phyloP scores from a whole-genome alignment of 2,329 filamentous ascomycete genomes.

The Didymella keratinophila region DNA sequence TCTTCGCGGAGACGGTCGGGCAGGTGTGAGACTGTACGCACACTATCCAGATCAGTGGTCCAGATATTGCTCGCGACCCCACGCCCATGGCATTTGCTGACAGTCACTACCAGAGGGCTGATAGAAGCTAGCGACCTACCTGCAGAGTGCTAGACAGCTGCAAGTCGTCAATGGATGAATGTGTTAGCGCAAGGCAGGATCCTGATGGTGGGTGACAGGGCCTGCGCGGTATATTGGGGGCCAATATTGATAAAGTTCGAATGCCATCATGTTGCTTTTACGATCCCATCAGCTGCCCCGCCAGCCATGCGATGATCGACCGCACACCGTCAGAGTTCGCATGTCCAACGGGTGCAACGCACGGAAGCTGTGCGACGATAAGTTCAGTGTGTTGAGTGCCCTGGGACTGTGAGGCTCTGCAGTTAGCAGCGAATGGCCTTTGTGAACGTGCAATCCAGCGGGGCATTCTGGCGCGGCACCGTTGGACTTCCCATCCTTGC shows the following conservation, averaged over 20 bases:
- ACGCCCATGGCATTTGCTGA: conserved; percentile 37
- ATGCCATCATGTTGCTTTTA: conserved; percentile 1
- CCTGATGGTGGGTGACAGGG: conserved; percentile 26
- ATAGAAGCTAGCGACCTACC: conserved; percentile 37
- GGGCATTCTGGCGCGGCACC: conserved; percentile 2
- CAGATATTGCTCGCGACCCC: conserved; percentile 29
- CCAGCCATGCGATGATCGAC: conserved; percentile 6
- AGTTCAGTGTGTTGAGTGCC: neutral
- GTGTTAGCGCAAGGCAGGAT: conserved; percentile 23
- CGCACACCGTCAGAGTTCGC: conserved; percentile 1
- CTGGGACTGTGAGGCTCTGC: conserved; percentile 8
- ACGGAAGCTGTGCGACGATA: conserved; percentile 2
- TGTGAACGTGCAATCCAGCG: conserved; percentile 6
- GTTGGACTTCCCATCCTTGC: neutral
- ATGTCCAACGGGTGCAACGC: neutral
- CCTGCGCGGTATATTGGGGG: conserved; percentile 29
- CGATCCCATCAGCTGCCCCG: conserved; percentile 1
- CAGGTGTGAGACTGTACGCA: conserved; percentile 23
- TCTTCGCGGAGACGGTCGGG: conserved; percentile 29
- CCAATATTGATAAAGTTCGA: conserved; percentile 10
- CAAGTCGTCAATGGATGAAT: conserved; percentile 25
- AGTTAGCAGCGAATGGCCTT: conserved; percentile 3
- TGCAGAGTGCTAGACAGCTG: conserved; percentile 26
- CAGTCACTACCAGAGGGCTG: conserved; percentile 28
- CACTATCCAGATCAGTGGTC: conserved; percentile 28